Base-by-base conservation (phyloP, 2,329 filamentous ascomycete species). In the Arthrobotrys conoides region DNA sequence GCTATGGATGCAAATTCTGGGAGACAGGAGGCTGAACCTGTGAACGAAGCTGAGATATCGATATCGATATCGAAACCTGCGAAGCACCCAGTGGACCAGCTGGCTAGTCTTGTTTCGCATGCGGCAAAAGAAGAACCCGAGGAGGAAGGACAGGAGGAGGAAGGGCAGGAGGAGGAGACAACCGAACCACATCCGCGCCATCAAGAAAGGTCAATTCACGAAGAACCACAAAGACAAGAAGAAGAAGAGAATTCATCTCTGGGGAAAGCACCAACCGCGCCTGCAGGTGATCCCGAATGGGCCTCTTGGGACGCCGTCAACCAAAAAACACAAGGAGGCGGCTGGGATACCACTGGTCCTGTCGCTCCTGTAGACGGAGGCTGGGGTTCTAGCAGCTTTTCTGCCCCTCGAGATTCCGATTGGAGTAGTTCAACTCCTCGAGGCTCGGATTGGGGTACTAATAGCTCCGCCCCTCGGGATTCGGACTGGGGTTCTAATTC, bases 231-330 rank as follows among this genome's bases (percentile, higher is more conserved):
- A 5, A 41, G 9, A 41, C 38, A 41, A 41, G 38, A 16, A 16
- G 2, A 41, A 1, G 14, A 5, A 5, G 38, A 41, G 12, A 12
- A 5, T n/a, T 9, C 1, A 16, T 41, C 14, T n/a, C 12, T 16
- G 12, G 38, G 5, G 9, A 20, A 46, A 46, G 44, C n/a, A 20
- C 4, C 16, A 46, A 1, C 44, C 44, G 16, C 44, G 16, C 38
- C 49, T 12, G 67, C 46, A 46, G 73, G 73, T 5, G 73, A 77
- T 36, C 61, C 53, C 2, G 73, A 77, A 53, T 77, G 73, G 73
- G 67, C 59, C 41, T 71, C 73, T 2, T 77, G 73, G 73, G 20
- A 36, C 14, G 48, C 10, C 16, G 3, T 18, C 6, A 24, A 44
- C 4, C 44, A 30, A 30, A 55, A 20, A 1, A 38, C 12, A 36